A percentile compares a stretch with the other conserved stretches of the same genome.
Conservation (phyloP, 306 rosid genomes). For the Pachyrhizus erosus region DNA sequence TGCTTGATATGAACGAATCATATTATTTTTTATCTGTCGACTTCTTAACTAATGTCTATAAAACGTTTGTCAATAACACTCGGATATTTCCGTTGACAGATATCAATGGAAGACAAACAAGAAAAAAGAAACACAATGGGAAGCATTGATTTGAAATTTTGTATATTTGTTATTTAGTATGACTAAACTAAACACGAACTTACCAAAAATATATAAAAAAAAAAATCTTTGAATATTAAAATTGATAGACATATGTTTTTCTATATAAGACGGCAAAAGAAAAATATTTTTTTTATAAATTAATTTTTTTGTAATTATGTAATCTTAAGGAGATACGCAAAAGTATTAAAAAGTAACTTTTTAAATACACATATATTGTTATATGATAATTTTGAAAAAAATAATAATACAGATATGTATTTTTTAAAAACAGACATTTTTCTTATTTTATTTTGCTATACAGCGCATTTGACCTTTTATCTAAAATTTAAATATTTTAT, state of each 20-base stretch:
- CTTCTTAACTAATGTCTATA: not conserved
- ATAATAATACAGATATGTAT: not conserved
- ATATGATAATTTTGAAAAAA: not conserved
- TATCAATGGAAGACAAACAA: not conserved
- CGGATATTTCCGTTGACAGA: not conserved
- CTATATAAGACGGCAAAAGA: not conserved
- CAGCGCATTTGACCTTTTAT: not conserved
- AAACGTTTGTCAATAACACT: not conserved
- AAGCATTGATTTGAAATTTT: not conserved
- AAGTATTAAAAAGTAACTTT: not conserved
- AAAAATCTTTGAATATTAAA: not conserved
- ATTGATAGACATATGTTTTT: not conserved
- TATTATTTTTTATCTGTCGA: not conserved
- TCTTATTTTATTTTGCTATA: not conserved
- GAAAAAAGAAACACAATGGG: not conserved
- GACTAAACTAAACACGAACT: not conserved
- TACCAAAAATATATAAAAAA: not conserved
- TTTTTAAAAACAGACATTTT: not conserved
- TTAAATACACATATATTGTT: not conserved
- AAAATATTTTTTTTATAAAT: not conserved
- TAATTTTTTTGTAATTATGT: not conserved
- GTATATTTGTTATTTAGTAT: not conserved
- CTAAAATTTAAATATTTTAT: not conserved
- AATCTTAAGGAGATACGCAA: not conserved
- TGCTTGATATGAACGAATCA: no score